Percentiles rank a stretch among this genome's conserved stretches.
These are phyloP conservation scores for Hanseniaspora valbyensis DNA, from an alignment of 805 yeast species.

Conservation along the genomic window DNA sequence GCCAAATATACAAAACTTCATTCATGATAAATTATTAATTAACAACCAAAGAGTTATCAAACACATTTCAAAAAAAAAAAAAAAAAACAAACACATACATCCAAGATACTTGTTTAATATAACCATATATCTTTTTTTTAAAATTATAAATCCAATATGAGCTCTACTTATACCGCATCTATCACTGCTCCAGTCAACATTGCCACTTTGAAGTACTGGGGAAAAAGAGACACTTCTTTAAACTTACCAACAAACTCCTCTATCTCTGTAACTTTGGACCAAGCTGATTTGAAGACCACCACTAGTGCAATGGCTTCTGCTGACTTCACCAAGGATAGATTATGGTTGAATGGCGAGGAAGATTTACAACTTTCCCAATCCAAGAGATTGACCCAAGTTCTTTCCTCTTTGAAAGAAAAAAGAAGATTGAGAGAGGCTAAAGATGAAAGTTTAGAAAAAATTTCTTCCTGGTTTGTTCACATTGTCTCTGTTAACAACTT, in stretches of 20 bases:
- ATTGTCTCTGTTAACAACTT: constrained; percentile 91
- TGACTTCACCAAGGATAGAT: constrained; percentile 47
- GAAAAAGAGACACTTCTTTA: constrained; percentile 79
- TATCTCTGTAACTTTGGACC: constrained; percentile 86
- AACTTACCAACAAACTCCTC: constrained; percentile 95
- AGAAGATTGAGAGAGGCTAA: constrained; percentile 50
- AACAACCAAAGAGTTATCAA: too few species aligned
- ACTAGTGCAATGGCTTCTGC: constrained; percentile 74
- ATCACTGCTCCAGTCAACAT: constrained; percentile 95
- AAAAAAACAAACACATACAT: background rate
- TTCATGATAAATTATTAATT: too few species aligned
- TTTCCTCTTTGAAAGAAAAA: constrained; percentile 58
- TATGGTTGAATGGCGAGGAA: constrained; percentile 77
- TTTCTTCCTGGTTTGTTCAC: constrained; percentile 56
- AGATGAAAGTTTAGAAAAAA: constrained; percentile 45
- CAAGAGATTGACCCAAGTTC: constrained; percentile 57
- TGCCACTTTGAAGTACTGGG: constrained; percentile 98
- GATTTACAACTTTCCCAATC: constrained; percentile 50
- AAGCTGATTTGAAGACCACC: constrained; percentile 78
- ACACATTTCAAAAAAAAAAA: too few species aligned
- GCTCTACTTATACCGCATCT: constrained; percentile 52
- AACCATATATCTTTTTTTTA: background rate
- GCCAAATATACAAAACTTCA: too few species aligned
- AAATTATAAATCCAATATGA: constrained; percentile 28
- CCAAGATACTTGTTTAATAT: too few species aligned